Evolutionary conservation across 768 basidiomycete genomes (phyloP).

Genomic region (Dacryopinax spathularia): DNA sequence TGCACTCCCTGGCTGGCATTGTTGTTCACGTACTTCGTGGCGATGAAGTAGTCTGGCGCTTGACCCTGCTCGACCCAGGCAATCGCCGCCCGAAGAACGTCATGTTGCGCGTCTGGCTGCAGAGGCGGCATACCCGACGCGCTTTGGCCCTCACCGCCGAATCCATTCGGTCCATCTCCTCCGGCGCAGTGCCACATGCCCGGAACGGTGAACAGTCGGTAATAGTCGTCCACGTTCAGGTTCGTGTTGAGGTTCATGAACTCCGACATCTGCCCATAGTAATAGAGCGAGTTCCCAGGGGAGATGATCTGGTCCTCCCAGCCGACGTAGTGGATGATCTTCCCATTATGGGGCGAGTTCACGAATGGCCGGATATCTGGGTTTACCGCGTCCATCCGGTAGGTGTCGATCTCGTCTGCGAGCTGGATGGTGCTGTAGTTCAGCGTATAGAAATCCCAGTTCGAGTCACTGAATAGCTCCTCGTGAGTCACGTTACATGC

Average conservation of each 20-base stretch:
- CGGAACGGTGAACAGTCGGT: constrained; percentile 23
- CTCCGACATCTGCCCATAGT: constrained; percentile 15
- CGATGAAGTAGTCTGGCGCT: constrained; percentile 19
- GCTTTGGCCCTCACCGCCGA: constrained; percentile 7
- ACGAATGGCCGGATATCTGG: background rate
- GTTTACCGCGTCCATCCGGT: constrained; percentile 8
- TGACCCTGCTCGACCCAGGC: constrained; percentile 24
- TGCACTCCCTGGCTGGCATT: constrained; percentile 6
- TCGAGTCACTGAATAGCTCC: constrained; percentile 1
- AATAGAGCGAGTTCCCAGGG: constrained; percentile 18
- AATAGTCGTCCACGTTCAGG: constrained; percentile 19
- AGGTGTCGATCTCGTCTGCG: background rate
- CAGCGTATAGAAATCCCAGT: constrained; percentile 9
- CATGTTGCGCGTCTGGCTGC: constrained; percentile 13
- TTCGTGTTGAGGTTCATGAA: constrained; percentile 15
- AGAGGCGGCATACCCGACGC: constrained; percentile 2
- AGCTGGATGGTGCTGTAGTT: background rate
- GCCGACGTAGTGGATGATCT: constrained; percentile 20
- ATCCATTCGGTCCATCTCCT: constrained; percentile 11
- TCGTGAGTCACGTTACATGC: background rate
- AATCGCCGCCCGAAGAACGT: constrained; percentile 23
- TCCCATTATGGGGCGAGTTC: constrained; percentile 14
- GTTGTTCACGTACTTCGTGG: constrained; percentile 19
- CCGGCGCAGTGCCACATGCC: constrained; percentile 25
- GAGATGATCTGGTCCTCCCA: constrained; percentile 20